These are phyloP conservation scores for Picea mariana DNA, from an alignment of 83 land plant genomes.

Conservation along the genomic window DNA sequence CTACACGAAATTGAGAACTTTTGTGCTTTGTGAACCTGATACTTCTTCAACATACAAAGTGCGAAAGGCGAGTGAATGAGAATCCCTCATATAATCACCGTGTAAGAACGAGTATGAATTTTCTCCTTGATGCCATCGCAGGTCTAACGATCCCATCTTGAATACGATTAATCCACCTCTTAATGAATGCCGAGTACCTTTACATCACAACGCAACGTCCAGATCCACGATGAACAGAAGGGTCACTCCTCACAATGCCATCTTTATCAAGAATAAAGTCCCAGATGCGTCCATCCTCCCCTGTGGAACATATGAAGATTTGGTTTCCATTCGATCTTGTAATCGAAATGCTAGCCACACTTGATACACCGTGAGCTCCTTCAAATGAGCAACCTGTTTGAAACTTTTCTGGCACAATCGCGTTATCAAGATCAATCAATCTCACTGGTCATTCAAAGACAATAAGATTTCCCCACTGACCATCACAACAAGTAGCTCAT, in stretches of 20 bases:
- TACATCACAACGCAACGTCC: too few species aligned
- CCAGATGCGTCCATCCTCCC: slow-evolving; percentile 96
- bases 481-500: slow-evolving; percentile 83
- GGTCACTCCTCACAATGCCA: neutral
- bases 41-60: too few species aligned
- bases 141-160: too few species aligned
- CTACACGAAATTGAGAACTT: slow-evolving; percentile 49
- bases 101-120: too few species aligned
- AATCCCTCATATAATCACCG: too few species aligned
- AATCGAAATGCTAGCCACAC: slow-evolving; percentile 69
- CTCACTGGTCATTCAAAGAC: slow-evolving; percentile 45
- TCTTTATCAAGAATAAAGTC: slow-evolving; percentile 45
- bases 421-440: slow-evolving; percentile 17
- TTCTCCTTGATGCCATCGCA: too few species aligned
- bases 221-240: too few species aligned
- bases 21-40: too few species aligned
- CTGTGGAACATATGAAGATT: slow-evolving; percentile 79
- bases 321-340: slow-evolving; percentile 23
- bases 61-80: too few species aligned
- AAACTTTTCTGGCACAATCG: slow-evolving; percentile 18
- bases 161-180: too few species aligned
- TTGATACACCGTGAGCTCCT: slow-evolving; percentile 97
- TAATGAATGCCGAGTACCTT: too few species aligned
- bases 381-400: slow-evolving; percentile 56
- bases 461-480: slow-evolving; percentile 82